A percentile compares a stretch with the other conserved stretches of the same genome.
phyloP scores from a whole-genome alignment of 306 rosid species.

The Psophocarpus tetragonolobus region DNA sequence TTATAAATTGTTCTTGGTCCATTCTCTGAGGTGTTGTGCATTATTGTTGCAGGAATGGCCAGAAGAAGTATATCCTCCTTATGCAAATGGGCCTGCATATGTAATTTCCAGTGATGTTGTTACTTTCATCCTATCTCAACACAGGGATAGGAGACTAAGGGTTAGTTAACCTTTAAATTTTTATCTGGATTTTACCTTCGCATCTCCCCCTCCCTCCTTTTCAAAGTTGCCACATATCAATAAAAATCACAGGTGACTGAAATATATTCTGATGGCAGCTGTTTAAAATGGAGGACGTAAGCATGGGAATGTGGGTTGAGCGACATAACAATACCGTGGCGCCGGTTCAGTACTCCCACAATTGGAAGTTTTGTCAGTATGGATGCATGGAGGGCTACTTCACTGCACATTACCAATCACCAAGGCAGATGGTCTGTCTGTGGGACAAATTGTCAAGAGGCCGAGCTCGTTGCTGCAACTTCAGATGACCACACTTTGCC shows the following conservation, averaged over 20 bases:
- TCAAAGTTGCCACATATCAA: neutral
- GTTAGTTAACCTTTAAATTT: slow-evolving; percentile 48
- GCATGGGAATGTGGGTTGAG: slow-evolving; percentile 99
- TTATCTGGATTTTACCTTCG: neutral
- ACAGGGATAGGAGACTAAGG: slow-evolving; percentile 58
- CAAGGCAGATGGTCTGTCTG: slow-evolving; percentile 96
- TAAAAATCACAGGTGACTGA: slow-evolving; percentile 12
- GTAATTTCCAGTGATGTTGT: slow-evolving; percentile 80
- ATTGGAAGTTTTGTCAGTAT: slow-evolving; percentile 98
- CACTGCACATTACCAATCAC: slow-evolving; percentile 99
- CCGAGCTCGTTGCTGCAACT: slow-evolving; percentile 85
- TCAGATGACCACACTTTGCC: slow-evolving; percentile 47
- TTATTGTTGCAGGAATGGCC: slow-evolving; percentile 82
- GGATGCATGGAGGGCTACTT: slow-evolving; percentile 89
- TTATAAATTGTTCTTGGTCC: slow-evolving; percentile 3
- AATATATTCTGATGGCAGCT: slow-evolving; percentile 51
- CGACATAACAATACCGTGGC: slow-evolving; percentile 53
- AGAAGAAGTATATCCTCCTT: slow-evolving; percentile 87
- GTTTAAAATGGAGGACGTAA: slow-evolving; percentile 99
- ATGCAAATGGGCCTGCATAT: slow-evolving; percentile 93
- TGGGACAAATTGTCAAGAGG: slow-evolving; percentile 92
- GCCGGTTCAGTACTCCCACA: slow-evolving; percentile 81
- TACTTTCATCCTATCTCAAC: slow-evolving; percentile 61
- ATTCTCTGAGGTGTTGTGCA: slow-evolving; percentile 28
- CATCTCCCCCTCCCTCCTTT: neutral